These are phyloP conservation scores for Solanum etuberosum DNA, from an alignment of 257 asterid species.

Conservation along the genomic window DNA sequence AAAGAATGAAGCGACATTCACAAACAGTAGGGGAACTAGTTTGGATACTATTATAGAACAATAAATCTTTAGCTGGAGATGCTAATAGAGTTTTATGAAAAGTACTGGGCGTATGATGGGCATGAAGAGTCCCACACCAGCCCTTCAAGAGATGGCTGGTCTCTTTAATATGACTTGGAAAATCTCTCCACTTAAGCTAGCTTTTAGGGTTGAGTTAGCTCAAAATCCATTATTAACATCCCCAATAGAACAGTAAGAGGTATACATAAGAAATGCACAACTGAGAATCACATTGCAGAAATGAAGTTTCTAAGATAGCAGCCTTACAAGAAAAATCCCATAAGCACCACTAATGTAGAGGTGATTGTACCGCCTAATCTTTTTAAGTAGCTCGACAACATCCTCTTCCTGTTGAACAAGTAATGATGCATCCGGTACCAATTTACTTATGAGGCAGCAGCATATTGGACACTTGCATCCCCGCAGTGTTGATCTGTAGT, in stretches of 20 bases:
- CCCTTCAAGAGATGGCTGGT: neutral
- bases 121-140: neutral
- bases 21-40: neutral
- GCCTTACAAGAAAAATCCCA: constrained; percentile 33
- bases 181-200: neutral
- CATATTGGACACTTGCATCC: constrained; percentile 69
- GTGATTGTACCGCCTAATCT: constrained; percentile 36
- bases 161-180: neutral
- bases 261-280: neutral
- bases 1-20: neutral
- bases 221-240: neutral
- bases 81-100: neutral
- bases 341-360: constrained; percentile 30
- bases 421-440: constrained; percentile 27
- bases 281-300: neutral
- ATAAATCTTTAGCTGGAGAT: neutral
- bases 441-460: constrained; percentile 27
- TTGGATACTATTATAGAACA: neutral
- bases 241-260: neutral
- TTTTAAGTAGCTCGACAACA: constrained; percentile 19
- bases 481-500: constrained; percentile 27
- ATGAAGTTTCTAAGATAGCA: neutral
- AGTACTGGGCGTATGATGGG: neutral
- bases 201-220: neutral
- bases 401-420: constrained; percentile 18